These are phyloP conservation scores for Xylaria flabelliformis DNA, from an alignment of 495 filamentous ascomycete genomes.

Conservation along the genomic window DNA sequence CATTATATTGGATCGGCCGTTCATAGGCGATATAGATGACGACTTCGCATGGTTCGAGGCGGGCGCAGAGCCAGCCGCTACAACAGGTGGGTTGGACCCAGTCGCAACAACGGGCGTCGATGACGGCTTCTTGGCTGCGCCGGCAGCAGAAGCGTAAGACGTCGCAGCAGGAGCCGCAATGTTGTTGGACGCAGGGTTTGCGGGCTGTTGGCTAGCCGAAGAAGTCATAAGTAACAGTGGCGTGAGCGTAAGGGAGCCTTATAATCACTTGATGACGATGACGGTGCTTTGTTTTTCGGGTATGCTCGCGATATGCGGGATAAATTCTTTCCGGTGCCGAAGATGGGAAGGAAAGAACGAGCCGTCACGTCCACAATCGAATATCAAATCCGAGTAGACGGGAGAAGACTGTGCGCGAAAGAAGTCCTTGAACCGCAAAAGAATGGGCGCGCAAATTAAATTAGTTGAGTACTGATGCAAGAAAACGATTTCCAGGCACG, in stretches of 20 bases:
- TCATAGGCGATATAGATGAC: conserved; percentile 77
- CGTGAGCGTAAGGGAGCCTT: conserved; percentile 55
- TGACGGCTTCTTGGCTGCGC: conserved; percentile 78
- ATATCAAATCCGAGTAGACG: conserved; percentile 54
- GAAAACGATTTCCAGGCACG: conserved; percentile 14
- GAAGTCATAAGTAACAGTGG: conserved; percentile 56
- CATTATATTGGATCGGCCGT: conserved; percentile 77
- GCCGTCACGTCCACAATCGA: conserved; percentile 37
- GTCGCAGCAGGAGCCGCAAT: conserved; percentile 65
- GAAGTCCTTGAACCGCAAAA: conserved; percentile 7
- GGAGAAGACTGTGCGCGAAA: conserved; percentile 31
- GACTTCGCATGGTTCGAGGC: conserved; percentile 81
- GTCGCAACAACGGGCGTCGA: conserved; percentile 71
- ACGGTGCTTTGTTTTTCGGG: conserved; percentile 30
- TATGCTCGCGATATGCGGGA: conserved; percentile 20
- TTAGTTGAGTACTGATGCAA: conserved; percentile 31
- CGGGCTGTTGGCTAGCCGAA: conserved; percentile 55
- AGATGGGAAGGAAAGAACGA: conserved; percentile 35
- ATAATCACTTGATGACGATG: conserved; percentile 40
- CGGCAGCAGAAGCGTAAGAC: conserved; percentile 74
- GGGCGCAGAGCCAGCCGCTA: conserved; percentile 67
- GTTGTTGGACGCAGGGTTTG: conserved; percentile 64
- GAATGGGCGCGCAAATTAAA: conserved; percentile 40
- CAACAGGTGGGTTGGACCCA: conserved; percentile 67
- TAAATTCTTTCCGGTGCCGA: conserved; percentile 33